Evolutionary conservation across 306 rosid genomes (phyloP), one percentile per base, ranked within the genome.

Genomic region (Albizia julibrissin): DNA sequence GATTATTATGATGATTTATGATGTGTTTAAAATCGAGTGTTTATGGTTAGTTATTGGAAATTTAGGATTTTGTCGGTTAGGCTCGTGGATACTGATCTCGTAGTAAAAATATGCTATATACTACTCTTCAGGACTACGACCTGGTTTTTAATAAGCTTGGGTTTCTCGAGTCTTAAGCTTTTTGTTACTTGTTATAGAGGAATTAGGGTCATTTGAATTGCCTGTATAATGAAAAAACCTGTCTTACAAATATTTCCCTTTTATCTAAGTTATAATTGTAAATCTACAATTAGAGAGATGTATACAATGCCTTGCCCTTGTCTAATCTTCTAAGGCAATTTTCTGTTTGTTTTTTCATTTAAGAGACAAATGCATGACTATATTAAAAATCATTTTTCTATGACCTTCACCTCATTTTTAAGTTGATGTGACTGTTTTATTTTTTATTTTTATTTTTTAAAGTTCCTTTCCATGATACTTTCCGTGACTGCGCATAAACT

Each of bases 341-440:
- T 12, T 52, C 61, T 39, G 44, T 33, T 77, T 31, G 56, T 62
- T 75, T 54, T 44, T 79, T 65, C 82, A 71, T 69, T 19, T 54
- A 80, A 43, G 74, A 66, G 3, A n/a, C 74, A 69, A 10, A 71
- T 62, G 74, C 21, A 44, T 76, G 43, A 67, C 54, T 14, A n/a
- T 54, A 65, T 43, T 54, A 43, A 64, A 42, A 68, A 37, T 29
- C 4, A 16, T 27, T 49, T 49, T 13, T 18, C 29, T 39, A 47
- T 26, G 77, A 82, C 65, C 56, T 79, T 78, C 77, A 43, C 74
- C 72, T 78, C 65, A 62, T 49, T 64, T 74, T 21, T 24, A 69
- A 40, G 56, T 50, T 52, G 72, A 69, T 29, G 1, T 62, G 46
- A 22, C 67, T 13, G 10, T n/a, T n/a, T n/a, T n/a, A n/a, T n/a